A percentile compares a stretch with the other conserved stretches of the same genome.
Evolutionary conservation across 352 stramenopile genomes (phyloP).

Genomic region (Globisporangium splendens): DNA sequence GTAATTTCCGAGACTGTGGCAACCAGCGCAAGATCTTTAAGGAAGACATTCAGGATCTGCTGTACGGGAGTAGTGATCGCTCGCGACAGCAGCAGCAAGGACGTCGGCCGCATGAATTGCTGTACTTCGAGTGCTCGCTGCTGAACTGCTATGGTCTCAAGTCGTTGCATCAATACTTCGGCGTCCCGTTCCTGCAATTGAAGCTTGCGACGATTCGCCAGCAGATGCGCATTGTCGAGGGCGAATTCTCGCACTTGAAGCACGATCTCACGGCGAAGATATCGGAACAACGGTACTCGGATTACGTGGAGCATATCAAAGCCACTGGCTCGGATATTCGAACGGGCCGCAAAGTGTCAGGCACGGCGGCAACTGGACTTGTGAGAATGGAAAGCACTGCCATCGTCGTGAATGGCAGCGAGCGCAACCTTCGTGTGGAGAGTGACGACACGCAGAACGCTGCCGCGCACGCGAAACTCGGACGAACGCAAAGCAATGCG

Average conservation of each 20-base stretch:
- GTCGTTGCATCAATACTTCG: constrained; percentile 83
- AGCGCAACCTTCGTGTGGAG: not conserved
- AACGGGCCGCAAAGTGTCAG: constrained; percentile 40
- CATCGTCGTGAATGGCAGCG: constrained; percentile 13
- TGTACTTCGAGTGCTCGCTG: constrained; percentile 85
- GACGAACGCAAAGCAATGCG: constrained; percentile 18
- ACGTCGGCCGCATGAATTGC: constrained; percentile 50
- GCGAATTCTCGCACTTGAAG: constrained; percentile 69
- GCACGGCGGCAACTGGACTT: constrained; percentile 9
- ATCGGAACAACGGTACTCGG: constrained; percentile 60
- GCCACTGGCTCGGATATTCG: constrained; percentile 68
- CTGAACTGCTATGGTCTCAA: constrained; percentile 84
- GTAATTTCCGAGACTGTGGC: constrained; percentile 76
- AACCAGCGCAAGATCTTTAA: constrained; percentile 82
- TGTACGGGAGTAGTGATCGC: constrained; percentile 45
- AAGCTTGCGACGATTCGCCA: constrained; percentile 76
- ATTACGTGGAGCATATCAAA: constrained; percentile 75
- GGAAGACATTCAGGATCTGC: constrained; percentile 74
- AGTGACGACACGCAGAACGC: constrained; percentile 8
- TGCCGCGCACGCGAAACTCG: constrained; percentile 7
- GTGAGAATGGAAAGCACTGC: constrained; percentile 10
- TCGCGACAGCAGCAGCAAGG: constrained; percentile 29
- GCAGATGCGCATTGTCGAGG: constrained; percentile 69
- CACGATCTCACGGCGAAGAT: constrained; percentile 72
- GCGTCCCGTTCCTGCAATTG: constrained; percentile 79